Evolutionary conservation across 2,329 filamentous ascomycete genomes (phyloP).

Genomic region (Fusarium gaditjirri): DNA sequence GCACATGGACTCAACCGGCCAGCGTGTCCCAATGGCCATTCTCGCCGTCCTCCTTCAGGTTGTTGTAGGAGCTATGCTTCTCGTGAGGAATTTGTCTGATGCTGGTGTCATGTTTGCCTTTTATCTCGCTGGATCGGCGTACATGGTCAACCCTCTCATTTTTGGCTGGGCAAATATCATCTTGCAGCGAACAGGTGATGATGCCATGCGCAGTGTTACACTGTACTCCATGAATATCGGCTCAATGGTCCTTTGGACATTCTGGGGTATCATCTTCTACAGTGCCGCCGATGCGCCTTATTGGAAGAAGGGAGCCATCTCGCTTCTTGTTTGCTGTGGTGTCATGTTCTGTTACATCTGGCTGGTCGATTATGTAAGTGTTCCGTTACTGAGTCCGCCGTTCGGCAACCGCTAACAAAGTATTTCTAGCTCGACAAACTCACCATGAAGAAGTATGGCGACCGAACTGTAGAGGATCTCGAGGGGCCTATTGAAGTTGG

Average conservation of each 20-base stretch:
- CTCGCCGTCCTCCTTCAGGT: slow-evolving; percentile 32
- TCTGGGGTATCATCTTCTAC: slow-evolving; percentile 58
- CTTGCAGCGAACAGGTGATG: slow-evolving; percentile 46
- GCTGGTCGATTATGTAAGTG: slow-evolving; percentile 25
- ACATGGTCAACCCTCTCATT: slow-evolving; percentile 43
- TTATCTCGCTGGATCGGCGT: slow-evolving; percentile 39
- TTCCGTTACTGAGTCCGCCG: fast-evolving
- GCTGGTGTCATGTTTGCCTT: slow-evolving; percentile 36
- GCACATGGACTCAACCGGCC: slow-evolving; percentile 36
- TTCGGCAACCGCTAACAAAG: background rate
- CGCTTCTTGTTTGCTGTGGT: slow-evolving; percentile 29
- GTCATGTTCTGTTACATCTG: slow-evolving; percentile 37
- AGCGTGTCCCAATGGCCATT: slow-evolving; percentile 28
- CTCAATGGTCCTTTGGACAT: slow-evolving; percentile 54
- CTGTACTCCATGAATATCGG: slow-evolving; percentile 55
- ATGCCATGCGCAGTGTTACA: slow-evolving; percentile 53
- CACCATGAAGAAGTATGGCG: slow-evolving; percentile 7
- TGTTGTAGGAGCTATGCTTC: slow-evolving; percentile 29
- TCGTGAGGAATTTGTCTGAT: slow-evolving; percentile 34
- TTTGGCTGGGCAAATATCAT: slow-evolving; percentile 45
- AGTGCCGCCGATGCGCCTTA: slow-evolving; percentile 56
- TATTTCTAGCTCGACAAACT: background rate
- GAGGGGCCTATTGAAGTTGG: background rate
- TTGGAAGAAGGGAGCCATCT: slow-evolving; percentile 48
- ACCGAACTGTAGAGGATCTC: background rate